phyloP scores from a whole-genome alignment of 768 basidiomycete genomes.

The Lentinula edodes region DNA sequence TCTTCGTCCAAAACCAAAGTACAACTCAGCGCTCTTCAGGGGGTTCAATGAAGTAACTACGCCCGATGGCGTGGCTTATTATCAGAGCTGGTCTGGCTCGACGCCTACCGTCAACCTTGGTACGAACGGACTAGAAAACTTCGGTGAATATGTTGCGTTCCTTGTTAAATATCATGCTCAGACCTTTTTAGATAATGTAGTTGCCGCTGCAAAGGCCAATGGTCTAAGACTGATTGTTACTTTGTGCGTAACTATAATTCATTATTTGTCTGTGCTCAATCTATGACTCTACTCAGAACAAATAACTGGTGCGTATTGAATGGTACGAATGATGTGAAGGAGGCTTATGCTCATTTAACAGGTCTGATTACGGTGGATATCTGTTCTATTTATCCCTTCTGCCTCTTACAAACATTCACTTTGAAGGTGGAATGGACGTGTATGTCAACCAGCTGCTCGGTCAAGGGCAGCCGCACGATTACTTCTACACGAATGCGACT shows the following conservation, averaged over 20 bases:
- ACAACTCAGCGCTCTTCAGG: conserved; percentile 17
- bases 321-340: neutral
- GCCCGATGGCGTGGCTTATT: conserved; percentile 36
- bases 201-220: conserved; percentile 54
- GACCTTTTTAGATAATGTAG: conserved; percentile 38
- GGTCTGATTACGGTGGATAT: conserved; percentile 7
- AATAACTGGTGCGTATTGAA: conserved; percentile 45
- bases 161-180: neutral
- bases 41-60: conserved; percentile 52
- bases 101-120: conserved; percentile 51
- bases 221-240: conserved; percentile 56
- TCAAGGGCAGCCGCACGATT: conserved; percentile 38
- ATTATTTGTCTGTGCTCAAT: neutral
- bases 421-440: conserved; percentile 57
- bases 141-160: conserved; percentile 26
- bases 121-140: conserved; percentile 43
- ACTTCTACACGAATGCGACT: conserved; percentile 54
- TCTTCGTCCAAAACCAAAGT: conserved; percentile 14
- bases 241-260: conserved; percentile 28
- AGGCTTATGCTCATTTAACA: neutral
- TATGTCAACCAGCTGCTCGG: conserved; percentile 52
- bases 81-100: conserved; percentile 48
- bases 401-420: neutral
- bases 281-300: conserved; percentile 27
- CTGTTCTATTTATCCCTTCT: neutral